These are phyloP conservation scores for Ceratobasidium sp. DNA, from an alignment of 1,284 basidiomycete genomes.

Conservation along the genomic window DNA sequence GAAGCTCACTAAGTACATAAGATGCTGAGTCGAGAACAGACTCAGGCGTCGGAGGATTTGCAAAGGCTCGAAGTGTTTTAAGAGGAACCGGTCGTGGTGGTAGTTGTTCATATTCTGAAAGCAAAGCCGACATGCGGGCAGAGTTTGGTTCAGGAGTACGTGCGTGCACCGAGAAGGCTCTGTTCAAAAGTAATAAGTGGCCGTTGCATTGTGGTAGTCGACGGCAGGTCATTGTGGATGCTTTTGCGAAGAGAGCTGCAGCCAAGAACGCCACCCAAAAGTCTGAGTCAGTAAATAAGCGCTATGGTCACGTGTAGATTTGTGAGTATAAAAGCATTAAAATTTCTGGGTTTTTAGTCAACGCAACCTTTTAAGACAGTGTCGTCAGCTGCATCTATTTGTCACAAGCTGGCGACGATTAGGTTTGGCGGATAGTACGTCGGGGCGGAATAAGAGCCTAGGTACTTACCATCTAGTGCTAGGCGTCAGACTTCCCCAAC, in stretches of 20 bases:
- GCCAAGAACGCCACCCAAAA: too few relatives aligned
- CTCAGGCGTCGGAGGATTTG: constrained; percentile 71
- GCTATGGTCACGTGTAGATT: constrained; percentile 20
- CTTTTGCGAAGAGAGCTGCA: background rate
- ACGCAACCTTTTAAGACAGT: constrained; percentile 40
- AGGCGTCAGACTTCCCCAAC: constrained; percentile 41
- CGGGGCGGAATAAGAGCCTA: constrained; percentile 39
- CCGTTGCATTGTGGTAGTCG: background rate
- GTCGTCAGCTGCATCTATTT: constrained; percentile 5
- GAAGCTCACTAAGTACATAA: constrained; percentile 77
- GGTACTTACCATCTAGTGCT: background rate
- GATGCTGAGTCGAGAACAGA: constrained; percentile 75
- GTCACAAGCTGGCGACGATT: constrained; percentile 36
- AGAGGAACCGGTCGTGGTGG: constrained; percentile 73
- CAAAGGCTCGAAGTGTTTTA: constrained; percentile 74
- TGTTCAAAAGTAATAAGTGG: background rate
- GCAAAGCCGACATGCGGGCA: constrained; percentile 50
- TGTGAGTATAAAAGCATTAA: constrained; percentile 1
- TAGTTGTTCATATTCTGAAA: constrained; percentile 65
- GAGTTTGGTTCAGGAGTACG: constrained; percentile 39
- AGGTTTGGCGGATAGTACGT: constrained; percentile 25
- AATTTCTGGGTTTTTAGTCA: background rate
- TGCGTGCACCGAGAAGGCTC: constrained; percentile 14
- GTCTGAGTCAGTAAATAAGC: background rate
- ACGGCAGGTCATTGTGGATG: background rate